Conservation (phyloP, 2,329 filamentous ascomycete species). For the Malbranchea zuffiana region DNA sequence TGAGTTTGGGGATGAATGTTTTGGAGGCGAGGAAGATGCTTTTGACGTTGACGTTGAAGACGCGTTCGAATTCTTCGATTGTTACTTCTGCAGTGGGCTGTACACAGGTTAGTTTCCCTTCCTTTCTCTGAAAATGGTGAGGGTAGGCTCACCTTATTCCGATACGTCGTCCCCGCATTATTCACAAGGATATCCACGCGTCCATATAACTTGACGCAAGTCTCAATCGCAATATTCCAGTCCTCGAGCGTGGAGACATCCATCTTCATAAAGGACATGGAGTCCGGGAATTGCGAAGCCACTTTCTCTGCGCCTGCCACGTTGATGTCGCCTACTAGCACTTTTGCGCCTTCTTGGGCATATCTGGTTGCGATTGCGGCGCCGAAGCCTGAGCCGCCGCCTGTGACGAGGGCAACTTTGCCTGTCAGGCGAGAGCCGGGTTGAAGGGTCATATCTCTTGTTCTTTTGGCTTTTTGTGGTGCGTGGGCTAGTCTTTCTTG, state of each 20-base stretch:
- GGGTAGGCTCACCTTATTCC: constrained; percentile 26
- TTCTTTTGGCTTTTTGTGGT: too few species aligned
- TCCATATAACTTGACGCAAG: constrained; percentile 24
- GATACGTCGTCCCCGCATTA: constrained; percentile 37
- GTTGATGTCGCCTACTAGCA: constrained; percentile 35
- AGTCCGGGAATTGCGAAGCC: constrained; percentile 21
- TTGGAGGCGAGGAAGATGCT: constrained; percentile 30
- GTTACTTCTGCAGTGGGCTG: constrained; percentile 34
- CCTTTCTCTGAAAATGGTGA: background rate
- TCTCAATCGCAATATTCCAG: constrained; percentile 25
- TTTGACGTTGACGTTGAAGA: constrained; percentile 37
- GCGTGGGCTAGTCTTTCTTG: too few species aligned
- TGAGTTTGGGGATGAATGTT: constrained; percentile 26
- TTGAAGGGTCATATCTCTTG: constrained; percentile 6
- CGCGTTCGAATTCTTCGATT: constrained; percentile 34
- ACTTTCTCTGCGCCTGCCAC: constrained; percentile 24
- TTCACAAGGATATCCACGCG: constrained; percentile 38
- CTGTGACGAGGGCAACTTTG: constrained; percentile 38
- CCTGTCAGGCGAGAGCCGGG: constrained; percentile 29
- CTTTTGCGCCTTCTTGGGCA: constrained; percentile 32
- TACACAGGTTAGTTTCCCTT: background rate
- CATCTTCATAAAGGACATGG: constrained; percentile 25
- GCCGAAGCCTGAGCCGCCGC: constrained; percentile 35
- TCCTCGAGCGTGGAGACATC: constrained; percentile 27
- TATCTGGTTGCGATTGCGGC: constrained; percentile 33